These are phyloP conservation scores for Lenwebbia sp. DNA, from an alignment of 345 rosid species.

Conservation along the genomic window DNA sequence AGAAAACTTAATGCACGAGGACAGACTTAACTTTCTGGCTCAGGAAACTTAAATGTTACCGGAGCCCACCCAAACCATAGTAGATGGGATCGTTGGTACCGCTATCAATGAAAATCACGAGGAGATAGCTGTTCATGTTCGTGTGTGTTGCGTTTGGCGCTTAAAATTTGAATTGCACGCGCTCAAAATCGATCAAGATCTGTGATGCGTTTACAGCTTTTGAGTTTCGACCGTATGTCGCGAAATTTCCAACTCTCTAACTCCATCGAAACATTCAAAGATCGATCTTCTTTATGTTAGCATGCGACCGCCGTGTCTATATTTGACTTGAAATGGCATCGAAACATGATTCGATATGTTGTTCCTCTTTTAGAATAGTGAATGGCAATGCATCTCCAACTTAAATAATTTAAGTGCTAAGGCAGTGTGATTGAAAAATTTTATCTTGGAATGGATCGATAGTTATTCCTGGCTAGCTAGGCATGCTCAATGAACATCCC, in stretches of 20 bases:
- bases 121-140: background rate
- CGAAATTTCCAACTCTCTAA: background rate
- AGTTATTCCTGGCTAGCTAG: background rate
- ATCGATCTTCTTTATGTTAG: background rate
- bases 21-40: too few relatives aligned
- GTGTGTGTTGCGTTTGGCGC: background rate
- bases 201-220: background rate
- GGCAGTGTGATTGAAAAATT: background rate
- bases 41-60: too few relatives aligned
- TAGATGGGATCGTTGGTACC: too few relatives aligned
- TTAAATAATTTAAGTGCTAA: too few relatives aligned
- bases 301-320: background rate
- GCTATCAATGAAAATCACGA: background rate
- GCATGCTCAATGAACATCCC: background rate
- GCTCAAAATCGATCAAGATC: too few relatives aligned
- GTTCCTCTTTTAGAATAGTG: background rate
- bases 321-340: background rate
- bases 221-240: background rate
- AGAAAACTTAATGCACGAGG: too few relatives aligned
- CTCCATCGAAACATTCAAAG: background rate
- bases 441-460: background rate
- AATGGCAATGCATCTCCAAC: background rate
- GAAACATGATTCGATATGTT: background rate
- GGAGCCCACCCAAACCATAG: too few relatives aligned
- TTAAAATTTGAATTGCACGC: background rate